Conservation (phyloP, 768 basidiomycete species). For the Auricularia auricula-judae region DNA sequence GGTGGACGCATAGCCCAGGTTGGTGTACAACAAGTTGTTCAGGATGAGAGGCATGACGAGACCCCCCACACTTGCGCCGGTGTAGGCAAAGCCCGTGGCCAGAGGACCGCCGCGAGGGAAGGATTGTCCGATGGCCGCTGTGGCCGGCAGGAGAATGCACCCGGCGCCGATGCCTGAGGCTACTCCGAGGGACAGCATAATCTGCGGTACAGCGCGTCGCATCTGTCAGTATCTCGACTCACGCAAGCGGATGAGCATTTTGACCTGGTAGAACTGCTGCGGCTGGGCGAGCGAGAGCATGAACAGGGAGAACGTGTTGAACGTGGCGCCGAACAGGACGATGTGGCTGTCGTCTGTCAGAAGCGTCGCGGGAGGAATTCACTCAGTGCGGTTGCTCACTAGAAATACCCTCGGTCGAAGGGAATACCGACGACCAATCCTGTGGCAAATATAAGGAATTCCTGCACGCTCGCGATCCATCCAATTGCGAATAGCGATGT, state of each 20-base stretch:
- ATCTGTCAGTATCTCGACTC: background rate
- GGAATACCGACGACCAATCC: conserved; percentile 36
- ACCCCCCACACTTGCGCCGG: conserved; percentile 51
- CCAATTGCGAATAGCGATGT: conserved; percentile 13
- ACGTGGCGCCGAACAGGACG: conserved; percentile 31
- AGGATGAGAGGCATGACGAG: conserved; percentile 53
- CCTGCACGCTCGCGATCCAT: conserved; percentile 40
- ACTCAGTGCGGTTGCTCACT: conserved; percentile 8
- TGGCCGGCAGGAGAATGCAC: conserved; percentile 34
- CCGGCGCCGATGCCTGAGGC: conserved; percentile 37
- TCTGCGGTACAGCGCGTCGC: conserved; percentile 18
- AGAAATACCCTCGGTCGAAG: conserved; percentile 46
- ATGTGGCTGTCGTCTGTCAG: conserved; percentile 23
- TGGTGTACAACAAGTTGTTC: conserved; percentile 28
- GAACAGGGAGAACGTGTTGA: conserved; percentile 34
- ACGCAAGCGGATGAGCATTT: background rate
- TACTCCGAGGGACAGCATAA: conserved; percentile 43
- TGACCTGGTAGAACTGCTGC: conserved; percentile 32
- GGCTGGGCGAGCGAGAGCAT: conserved; percentile 36
- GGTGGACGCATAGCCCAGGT: conserved; percentile 33
- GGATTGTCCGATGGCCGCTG: conserved; percentile 41
- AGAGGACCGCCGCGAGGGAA: conserved; percentile 37
- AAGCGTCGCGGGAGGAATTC: background rate
- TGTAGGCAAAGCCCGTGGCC: conserved; percentile 44
- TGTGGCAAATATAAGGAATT: conserved; percentile 32